Conservation (phyloP, 768 basidiomycete genomes). For the Naganishia antarctica region DNA sequence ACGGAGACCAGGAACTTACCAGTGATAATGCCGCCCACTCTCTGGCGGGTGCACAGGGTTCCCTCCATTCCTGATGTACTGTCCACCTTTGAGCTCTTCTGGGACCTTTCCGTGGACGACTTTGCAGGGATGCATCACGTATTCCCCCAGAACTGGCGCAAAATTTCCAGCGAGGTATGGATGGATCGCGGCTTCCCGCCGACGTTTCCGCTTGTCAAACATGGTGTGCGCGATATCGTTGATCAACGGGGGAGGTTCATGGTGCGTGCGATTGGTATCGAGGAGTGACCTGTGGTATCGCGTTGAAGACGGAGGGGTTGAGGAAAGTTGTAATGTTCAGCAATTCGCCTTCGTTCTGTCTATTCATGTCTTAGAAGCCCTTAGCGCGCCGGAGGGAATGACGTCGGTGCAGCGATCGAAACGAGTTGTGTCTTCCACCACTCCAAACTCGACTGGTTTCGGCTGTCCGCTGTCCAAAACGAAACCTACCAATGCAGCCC, state of each 20-base stretch:
- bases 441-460: no score
- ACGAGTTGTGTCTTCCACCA: no score
- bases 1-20: conserved; percentile 29
- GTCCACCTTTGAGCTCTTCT: conserved; percentile 45
- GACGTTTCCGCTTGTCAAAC: not conserved
- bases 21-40: conserved; percentile 45
- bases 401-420: not conserved
- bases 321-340: no score
- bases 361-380: no score
- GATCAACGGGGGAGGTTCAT: not conserved
- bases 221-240: not conserved
- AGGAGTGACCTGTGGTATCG: no score
- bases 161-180: conserved; percentile 51
- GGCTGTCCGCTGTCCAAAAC: no score
- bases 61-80: conserved; percentile 51
- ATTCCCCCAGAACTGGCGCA: conserved; percentile 47
- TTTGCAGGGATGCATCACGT: conserved; percentile 39
- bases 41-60: conserved; percentile 48
- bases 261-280: not conserved
- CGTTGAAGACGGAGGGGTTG: no score
- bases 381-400: not conserved
- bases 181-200: conserved; percentile 31
- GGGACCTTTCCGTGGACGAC: conserved; percentile 44
- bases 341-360: no score
- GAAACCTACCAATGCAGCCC: no score